Evolutionary conservation across 1,284 basidiomycete genomes (phyloP).

Genomic region (Mycena sp.): DNA sequence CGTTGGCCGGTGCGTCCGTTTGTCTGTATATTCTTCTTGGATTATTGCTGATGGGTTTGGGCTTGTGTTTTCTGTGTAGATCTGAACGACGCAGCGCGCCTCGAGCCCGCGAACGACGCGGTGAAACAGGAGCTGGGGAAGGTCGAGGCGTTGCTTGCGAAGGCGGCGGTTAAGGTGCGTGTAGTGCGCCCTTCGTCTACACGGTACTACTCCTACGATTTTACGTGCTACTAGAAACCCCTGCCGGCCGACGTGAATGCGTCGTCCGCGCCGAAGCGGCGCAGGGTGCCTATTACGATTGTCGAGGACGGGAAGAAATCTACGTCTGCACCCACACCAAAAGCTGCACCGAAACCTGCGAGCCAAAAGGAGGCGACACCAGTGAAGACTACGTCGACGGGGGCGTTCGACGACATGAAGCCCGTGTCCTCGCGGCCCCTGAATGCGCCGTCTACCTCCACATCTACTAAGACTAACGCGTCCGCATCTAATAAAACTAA

Average conservation of each 20-base stretch:
- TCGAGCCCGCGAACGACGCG: slow-evolving; percentile 69
- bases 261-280: slow-evolving; percentile 45
- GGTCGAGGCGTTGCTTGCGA: slow-evolving; percentile 49
- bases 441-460: not conserved
- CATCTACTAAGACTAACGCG: no score
- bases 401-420: slow-evolving; percentile 41
- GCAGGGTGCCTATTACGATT: slow-evolving; percentile 77
- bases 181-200: slow-evolving; percentile 18
- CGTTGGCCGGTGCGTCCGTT: slow-evolving; percentile 60
- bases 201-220: no score
- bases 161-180: slow-evolving; percentile 34
- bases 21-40: not conserved
- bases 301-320: slow-evolving; percentile 51
- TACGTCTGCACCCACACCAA: slow-evolving; percentile 18
- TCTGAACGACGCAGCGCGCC: slow-evolving; percentile 59
- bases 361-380: no score
- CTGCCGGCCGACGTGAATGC: slow-evolving; percentile 11
- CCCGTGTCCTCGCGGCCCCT: slow-evolving; percentile 46
- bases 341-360: slow-evolving; percentile 16
- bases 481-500: not conserved
- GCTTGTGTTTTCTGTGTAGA: slow-evolving; percentile 51
- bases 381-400: not conserved
- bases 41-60: not conserved
- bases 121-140: slow-evolving; percentile 64
- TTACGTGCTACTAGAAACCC: slow-evolving; percentile 29